Base-by-base conservation (phyloP, 495 filamentous ascomycete species). In the Pyrenopolyporus hunteri region DNA sequence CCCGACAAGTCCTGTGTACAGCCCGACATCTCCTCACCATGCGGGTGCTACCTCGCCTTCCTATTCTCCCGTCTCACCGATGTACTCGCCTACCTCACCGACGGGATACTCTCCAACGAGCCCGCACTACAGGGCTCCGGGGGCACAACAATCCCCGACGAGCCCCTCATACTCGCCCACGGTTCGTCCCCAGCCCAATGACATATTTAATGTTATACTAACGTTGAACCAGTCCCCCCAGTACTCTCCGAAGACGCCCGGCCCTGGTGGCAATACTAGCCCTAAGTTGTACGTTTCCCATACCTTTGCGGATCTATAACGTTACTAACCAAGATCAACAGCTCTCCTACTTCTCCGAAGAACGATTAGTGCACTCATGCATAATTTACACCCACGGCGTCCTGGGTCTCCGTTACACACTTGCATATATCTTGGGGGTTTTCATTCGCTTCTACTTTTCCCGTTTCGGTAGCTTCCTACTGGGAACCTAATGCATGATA, bases 21-120 rank as follows among this genome's bases (percentile, higher is more conserved):
- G 81, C 53, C 83, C 84, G 1, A 88, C 87, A 0, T 90, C 88
- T 42, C 89, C 87, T 5, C 75, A 80, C 33, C 78, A 87, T 29
- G 83, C 75, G 17, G 76, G 72, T 43, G 73, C 78, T 13, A 80
- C 83, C 4, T 85, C 82, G 8, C 84, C 84, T 11, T 73, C 70
- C 61, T 94, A 91, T 73, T 89, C 85, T 14, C 89, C 89, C 9
- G 88, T 85, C 4, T 89, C 87, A 40, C 90, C 90, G 23, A 83
- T 77, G 22, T 88, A 83, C 76, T 87, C 85, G 53, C 86, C 87
- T 1, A 86, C 84, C 14, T 87, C 85, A 11, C 87, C 87, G 4
- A 82, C 85, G 64, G 83, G 82, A 6, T 92, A 92, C 70, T 91
- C 88, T 35, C 89, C 89, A 6, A 91, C 89, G 31, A 90, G 87